Evolutionary conservation across 257 asterid genomes (phyloP).

Genomic region (Rubia yunnanensis): DNA sequence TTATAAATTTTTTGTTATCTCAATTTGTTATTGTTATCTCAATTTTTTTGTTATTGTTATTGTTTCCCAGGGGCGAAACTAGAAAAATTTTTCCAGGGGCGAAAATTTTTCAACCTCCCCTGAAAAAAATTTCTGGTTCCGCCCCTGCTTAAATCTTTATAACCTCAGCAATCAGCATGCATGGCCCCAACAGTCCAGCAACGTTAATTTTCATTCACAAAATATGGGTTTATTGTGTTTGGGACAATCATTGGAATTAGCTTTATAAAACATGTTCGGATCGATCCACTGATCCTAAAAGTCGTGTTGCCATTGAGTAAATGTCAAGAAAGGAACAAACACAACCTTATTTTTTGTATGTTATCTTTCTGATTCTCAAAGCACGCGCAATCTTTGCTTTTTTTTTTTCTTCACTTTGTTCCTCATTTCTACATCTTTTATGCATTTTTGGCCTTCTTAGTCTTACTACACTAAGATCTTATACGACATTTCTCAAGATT

Average conservation of each 20-base stretch:
- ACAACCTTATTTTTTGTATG: neutral
- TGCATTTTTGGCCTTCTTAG: neutral
- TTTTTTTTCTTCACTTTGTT: constrained; percentile 9
- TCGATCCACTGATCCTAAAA: neutral
- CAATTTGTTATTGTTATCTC: too few relatives aligned
- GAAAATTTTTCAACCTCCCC: too few relatives aligned
- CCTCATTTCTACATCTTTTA: neutral
- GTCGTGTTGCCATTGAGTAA: constrained; percentile 19
- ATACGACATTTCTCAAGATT: neutral
- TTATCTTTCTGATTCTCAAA: constrained; percentile 22
- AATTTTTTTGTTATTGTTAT: too few relatives aligned
- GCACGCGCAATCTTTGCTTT: constrained; percentile 34
- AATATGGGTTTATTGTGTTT: too few relatives aligned
- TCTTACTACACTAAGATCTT: neutral
- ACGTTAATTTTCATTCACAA: too few relatives aligned
- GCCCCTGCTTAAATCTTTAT: too few relatives aligned
- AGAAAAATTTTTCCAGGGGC: too few relatives aligned
- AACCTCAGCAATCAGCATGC: too few relatives aligned
- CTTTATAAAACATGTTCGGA: constrained; percentile 1
- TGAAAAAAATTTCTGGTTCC: too few relatives aligned
- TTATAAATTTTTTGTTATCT: too few relatives aligned
- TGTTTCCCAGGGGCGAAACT: too few relatives aligned
- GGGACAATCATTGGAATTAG: constrained; percentile 5
- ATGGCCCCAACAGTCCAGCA: too few relatives aligned
- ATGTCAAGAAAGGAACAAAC: constrained; percentile 26